These are phyloP conservation scores for Fusarium longipes DNA, from an alignment of 2,329 filamentous ascomycete species.

Conservation along the genomic window DNA sequence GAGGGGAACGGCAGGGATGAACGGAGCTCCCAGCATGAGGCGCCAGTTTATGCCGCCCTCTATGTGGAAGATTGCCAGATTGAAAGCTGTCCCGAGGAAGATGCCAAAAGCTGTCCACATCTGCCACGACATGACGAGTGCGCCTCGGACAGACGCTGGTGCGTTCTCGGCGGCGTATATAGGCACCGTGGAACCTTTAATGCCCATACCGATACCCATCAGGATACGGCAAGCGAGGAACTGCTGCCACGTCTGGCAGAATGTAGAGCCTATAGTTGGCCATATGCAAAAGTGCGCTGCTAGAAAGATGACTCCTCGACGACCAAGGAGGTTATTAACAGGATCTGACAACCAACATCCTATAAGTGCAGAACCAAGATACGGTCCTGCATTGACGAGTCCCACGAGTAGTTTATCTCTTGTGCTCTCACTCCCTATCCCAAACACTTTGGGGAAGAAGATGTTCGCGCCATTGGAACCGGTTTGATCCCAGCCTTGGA, in stretches of 20 bases:
- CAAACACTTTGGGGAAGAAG: constrained; percentile 59
- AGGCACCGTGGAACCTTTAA: constrained; percentile 61
- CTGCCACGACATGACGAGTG: constrained; percentile 66
- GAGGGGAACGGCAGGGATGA: constrained; percentile 72
- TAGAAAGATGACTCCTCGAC: constrained; percentile 73
- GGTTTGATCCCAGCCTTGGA: constrained; percentile 73
- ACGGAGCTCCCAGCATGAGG: constrained; percentile 71
- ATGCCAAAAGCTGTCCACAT: constrained; percentile 69
- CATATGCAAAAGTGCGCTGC: constrained; percentile 71
- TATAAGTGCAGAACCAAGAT: constrained; percentile 45
- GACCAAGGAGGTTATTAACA: constrained; percentile 67
- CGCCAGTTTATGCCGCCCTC: constrained; percentile 71
- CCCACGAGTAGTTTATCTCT: not conserved
- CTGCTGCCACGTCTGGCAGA: constrained; percentile 69
- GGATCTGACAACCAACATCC: constrained; percentile 73
- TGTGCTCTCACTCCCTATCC: not conserved
- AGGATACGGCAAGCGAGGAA: constrained; percentile 50
- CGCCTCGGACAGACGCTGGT: constrained; percentile 64
- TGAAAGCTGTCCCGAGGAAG: constrained; percentile 73
- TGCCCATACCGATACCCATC: constrained; percentile 70
- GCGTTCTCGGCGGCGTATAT: constrained; percentile 66
- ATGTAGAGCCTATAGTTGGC: constrained; percentile 69
- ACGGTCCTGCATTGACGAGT: not conserved
- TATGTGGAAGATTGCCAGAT: constrained; percentile 71
- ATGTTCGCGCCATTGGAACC: constrained; percentile 71